Percentiles rank a stretch among this genome's conserved stretches.
These are phyloP conservation scores for Coffea humblotiana DNA, from an alignment of 305 asterid species.

Conservation along the genomic window DNA sequence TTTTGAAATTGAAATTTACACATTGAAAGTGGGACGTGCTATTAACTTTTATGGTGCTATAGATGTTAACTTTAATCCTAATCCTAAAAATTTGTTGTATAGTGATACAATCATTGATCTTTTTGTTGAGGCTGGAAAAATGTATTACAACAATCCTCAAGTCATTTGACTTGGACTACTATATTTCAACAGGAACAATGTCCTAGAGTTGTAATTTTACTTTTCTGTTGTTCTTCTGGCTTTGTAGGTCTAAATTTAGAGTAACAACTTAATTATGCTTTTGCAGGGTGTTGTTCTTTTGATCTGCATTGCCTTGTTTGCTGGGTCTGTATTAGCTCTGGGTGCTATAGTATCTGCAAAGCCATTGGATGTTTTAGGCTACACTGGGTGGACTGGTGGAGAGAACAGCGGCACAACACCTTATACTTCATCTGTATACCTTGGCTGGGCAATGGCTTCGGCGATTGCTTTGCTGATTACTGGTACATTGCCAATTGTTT, in stretches of 20 bases:
- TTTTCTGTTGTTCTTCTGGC: slow-evolving; percentile 5
- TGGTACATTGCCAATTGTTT: slow-evolving; percentile 88
- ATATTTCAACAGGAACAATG: neutral
- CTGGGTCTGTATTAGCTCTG: slow-evolving; percentile 89
- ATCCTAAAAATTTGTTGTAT: neutral
- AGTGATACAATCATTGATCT: neutral
- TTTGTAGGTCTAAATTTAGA: neutral
- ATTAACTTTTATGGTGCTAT: neutral
- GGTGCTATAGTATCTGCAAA: slow-evolving; percentile 96
- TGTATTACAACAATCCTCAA: neutral
- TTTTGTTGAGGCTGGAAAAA: neutral
- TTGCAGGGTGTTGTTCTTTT: slow-evolving; percentile 77
- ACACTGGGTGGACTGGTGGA: slow-evolving; percentile 74
- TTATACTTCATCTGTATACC: slow-evolving; percentile 82
- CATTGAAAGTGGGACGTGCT: neutral
- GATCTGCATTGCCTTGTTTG: slow-evolving; percentile 70
- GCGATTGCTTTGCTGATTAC: slow-evolving; percentile 80
- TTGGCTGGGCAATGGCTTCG: slow-evolving; percentile 98
- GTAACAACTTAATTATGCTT: slow-evolving; percentile 5
- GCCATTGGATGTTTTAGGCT: slow-evolving; percentile 89
- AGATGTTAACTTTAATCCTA: neutral
- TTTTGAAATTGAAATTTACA: neutral
- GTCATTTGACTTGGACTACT: too few species aligned
- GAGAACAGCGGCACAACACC: slow-evolving; percentile 77
- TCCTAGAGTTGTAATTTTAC: neutral